These are phyloP conservation scores for Mucor irregularis DNA, from an alignment of 371 early-diverging fungal genomes.

Conservation along the genomic window DNA sequence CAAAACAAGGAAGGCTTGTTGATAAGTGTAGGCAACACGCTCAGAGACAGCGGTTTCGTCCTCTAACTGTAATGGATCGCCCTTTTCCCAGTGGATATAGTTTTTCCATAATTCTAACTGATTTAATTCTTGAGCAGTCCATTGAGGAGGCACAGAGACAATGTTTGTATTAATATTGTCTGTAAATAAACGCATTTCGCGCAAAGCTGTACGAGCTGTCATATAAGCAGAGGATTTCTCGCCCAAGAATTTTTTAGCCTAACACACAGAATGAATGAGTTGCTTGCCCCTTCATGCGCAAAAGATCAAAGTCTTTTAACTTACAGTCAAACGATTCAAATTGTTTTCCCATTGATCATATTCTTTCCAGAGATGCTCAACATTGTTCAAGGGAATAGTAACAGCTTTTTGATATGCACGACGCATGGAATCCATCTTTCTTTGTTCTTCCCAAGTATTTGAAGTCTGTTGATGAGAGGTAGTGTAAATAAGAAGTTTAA, in stretches of 20 bases:
- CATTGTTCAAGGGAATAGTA: constrained; percentile 78
- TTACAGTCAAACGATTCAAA: constrained; percentile 80
- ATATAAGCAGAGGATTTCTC: constrained; percentile 88
- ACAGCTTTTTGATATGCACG: constrained; percentile 86
- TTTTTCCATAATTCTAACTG: constrained; percentile 80
- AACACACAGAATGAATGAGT: background rate
- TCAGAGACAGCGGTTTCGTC: constrained; percentile 58
- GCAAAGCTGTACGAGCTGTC: constrained; percentile 86
- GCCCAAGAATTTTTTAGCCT: constrained; percentile 87
- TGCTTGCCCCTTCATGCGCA: too few species aligned
- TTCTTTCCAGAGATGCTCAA: constrained; percentile 94
- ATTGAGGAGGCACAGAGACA: constrained; percentile 81
- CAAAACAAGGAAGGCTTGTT: constrained; percentile 81
- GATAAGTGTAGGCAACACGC: constrained; percentile 85
- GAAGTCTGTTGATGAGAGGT: constrained; percentile 45
- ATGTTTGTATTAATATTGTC: constrained; percentile 69
- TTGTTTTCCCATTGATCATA: constrained; percentile 93
- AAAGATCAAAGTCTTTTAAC: too few species aligned
- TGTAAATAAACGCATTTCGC: constrained; percentile 75
- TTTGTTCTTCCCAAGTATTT: constrained; percentile 88
- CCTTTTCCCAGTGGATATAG: constrained; percentile 89
- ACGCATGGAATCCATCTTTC: constrained; percentile 85
- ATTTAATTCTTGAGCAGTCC: constrained; percentile 74
- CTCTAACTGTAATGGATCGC: constrained; percentile 84
- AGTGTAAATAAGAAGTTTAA: background rate